Evolutionary conservation across 2,329 filamentous ascomycete genomes (phyloP).

Genomic region (Coniochaeta ligniaria): DNA sequence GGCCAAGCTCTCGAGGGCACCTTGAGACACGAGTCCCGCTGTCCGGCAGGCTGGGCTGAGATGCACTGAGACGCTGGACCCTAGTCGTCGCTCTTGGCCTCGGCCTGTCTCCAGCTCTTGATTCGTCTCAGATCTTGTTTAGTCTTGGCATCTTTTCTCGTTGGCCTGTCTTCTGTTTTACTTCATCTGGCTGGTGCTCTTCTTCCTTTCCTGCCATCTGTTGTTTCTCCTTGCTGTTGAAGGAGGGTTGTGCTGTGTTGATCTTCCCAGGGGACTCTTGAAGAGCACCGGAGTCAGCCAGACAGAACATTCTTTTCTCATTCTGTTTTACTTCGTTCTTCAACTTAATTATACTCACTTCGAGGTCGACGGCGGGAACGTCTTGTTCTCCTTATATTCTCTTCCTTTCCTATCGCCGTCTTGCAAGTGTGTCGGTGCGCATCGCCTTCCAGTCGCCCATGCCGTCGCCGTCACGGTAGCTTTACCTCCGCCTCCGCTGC

Average conservation of each 20-base stretch:
- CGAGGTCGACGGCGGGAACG: background rate
- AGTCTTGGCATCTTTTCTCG: background rate
- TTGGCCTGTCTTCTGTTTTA: background rate
- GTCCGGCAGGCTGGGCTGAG: background rate
- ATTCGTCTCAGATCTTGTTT: background rate
- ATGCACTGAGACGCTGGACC: background rate
- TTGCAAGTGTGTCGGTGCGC: background rate
- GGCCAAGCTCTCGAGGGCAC: background rate
- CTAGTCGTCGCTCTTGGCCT: background rate
- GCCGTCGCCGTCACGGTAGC: conserved; percentile 10
- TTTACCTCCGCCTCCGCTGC: conserved; percentile 9
- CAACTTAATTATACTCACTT: background rate
- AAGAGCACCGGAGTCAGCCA: background rate
- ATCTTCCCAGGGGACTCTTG: conserved; percentile 1
- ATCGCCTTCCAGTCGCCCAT: conserved; percentile 4
- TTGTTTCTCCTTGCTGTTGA: background rate
- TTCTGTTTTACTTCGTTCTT: conserved; percentile 4
- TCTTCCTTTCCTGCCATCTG: background rate
- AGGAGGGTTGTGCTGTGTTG: background rate
- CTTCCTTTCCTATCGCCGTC: background rate
- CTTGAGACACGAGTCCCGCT: background rate
- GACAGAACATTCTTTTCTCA: background rate
- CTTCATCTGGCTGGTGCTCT: background rate
- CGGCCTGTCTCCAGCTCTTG: background rate
- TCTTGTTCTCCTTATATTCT: conserved; percentile 1